Conservation (phyloP, 345 rosid genomes). For the Physaria fendleri region DNA sequence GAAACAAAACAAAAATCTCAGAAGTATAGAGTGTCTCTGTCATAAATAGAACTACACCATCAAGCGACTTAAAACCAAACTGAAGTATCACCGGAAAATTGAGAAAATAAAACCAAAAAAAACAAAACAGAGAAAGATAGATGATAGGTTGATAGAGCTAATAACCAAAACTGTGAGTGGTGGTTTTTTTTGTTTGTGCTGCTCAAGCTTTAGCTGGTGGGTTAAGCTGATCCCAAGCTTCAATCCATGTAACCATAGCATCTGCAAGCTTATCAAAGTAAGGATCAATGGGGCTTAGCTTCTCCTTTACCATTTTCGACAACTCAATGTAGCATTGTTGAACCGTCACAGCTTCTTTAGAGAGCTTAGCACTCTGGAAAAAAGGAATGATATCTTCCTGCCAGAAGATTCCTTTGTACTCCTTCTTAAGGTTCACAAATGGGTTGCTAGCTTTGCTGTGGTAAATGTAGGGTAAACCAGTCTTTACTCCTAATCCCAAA, state of each 20-base stretch:
- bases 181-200: too few species aligned
- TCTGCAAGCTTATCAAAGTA: conserved; percentile 74
- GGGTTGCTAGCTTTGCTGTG: conserved; percentile 96
- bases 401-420: conserved; percentile 78
- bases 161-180: too few species aligned
- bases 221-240: conserved; percentile 93
- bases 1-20: too few species aligned
- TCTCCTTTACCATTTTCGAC: conserved; percentile 67
- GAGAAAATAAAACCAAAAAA: too few species aligned
- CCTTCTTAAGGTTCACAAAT: conserved; percentile 76
- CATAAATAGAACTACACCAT: too few species aligned
- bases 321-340: conserved; percentile 70
- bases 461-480: conserved; percentile 70
- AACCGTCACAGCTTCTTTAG: conserved; percentile 69
- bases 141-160: too few species aligned
- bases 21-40: too few species aligned
- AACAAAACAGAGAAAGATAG: too few species aligned
- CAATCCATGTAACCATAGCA: conserved; percentile 84
- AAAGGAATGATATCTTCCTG: conserved; percentile 90
- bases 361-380: conserved; percentile 51
- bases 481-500: conserved; percentile 71
- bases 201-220: conserved; percentile 25
- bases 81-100: too few species aligned
- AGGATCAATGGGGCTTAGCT: conserved; percentile 76
- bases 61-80: too few species aligned